Base-by-base conservation (phyloP, 257 asterid species). In the Dorcoceras hygrometricum region DNA sequence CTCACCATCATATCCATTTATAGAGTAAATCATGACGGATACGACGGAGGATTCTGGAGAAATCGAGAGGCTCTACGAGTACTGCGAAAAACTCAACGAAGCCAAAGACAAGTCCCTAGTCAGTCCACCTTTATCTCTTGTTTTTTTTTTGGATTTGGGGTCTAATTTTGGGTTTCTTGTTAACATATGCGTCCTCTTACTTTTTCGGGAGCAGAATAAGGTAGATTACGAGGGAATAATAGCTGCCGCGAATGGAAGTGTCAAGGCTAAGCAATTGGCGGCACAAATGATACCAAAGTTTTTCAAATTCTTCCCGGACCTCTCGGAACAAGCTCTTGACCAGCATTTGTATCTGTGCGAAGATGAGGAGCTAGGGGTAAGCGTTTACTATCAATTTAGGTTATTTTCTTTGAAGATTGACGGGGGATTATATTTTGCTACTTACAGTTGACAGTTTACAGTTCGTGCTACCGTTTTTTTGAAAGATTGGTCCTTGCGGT, bases 261-360 rank as follows among this genome's bases (percentile, higher is more conserved):
- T 83, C 59, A 90, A 90, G 84, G 89, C 95, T n/a, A 93, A 86
- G 81, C 98, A 93, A 62, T 66, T 93, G 85, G 82, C 98, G 11
- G 96, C 98, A 20, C 96, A 86, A 79, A 82, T 93, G 73, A 93
- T 93, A 53, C 98, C 97, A 0, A 93, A 85, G 90, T 93, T 84
- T 63, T 84, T 86, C 77, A 93, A 90, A 79, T 74, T 46, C 76
- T 93, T 90, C 64, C 98, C 95, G 0, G 81, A 80, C 76, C 86
- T 83, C n/a, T 70, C 88, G 0, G 98, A 83, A 72, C 89, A 86
- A 70, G 95, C 98, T 34, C 84, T 93, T 24, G 98, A 90, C 65
- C 89, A 88, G 71, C 97, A 88, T 75, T 67, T 84, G 65, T 76
- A 86, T 75, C 61, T 93, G 61, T 88, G 96, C 70, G 95, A 79